Evolutionary conservation across 306 rosid genomes (phyloP), one percentile per base, ranked within the genome.

Genomic region (Cucurbita pepo): DNA sequence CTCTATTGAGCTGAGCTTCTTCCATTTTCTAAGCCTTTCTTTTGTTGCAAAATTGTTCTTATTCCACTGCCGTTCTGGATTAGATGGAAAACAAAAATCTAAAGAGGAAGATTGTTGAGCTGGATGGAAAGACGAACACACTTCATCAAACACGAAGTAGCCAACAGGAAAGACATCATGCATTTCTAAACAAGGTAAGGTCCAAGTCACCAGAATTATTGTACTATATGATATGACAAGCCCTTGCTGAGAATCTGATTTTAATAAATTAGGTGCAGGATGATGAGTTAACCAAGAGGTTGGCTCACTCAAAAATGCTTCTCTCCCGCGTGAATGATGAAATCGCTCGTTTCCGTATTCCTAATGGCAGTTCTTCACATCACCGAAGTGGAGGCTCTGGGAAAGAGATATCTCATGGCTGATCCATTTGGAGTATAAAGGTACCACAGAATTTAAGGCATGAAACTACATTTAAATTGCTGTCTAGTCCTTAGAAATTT

Each of bases 61-160:
- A 51, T 77, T 86, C 48, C 69, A 60, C 79, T 77, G 74, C 69
- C 18, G 8, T 78, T 25, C 62, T 73, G 56, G 80, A 74, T 65
- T 71, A 92, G 98, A 87, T 69, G 88, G 96, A 94, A 70, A 94
- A 90, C 84, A 80, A 78, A 81, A 90, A 80, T 71, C 87, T 90
- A 36, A 82, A 80, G 81, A 81, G 63, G 85, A 87, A 81, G 86
- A 79, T 87, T 22, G 85, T 82, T 13, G 97, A 94, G 60, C 79
- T 94, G 88, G 98, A 94, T 83, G 97, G 89, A 34, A 77, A 74
- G 86, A 84, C 86, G 54, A 93, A 81, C 76, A 73, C 88, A 77
- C 75, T 87, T 76, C 69, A 76, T 58, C 83, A 82, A 77, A 76
- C 83, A 40, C 76, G 77, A 74, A 76, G 78, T 14, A 77, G 64